These are phyloP conservation scores for Populus davidiana DNA, from an alignment of 345 rosid genomes.

Conservation along the genomic window DNA sequence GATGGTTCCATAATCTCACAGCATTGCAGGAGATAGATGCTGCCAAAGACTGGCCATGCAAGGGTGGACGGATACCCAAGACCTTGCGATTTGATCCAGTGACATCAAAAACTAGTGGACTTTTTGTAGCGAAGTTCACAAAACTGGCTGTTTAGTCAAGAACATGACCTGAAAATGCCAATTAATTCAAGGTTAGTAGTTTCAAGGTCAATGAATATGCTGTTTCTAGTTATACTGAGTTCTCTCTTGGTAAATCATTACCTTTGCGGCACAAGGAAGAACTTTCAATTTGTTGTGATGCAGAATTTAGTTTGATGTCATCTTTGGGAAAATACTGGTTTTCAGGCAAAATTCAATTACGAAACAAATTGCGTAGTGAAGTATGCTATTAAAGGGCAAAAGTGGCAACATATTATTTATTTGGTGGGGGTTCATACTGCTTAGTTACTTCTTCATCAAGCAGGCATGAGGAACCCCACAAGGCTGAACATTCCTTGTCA, in stretches of 20 bases:
- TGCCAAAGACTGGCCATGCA: slow-evolving; percentile 78
- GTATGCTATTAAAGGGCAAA: not conserved
- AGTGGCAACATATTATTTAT: too few species aligned
- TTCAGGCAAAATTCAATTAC: not conserved
- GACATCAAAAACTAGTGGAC: slow-evolving; percentile 90
- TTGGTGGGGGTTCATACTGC: too few species aligned
- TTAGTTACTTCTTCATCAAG: too few species aligned
- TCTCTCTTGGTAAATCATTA: not conserved
- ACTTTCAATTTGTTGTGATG: not conserved
- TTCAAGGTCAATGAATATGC: not conserved
- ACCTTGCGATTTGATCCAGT: slow-evolving; percentile 80
- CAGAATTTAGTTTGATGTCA: not conserved
- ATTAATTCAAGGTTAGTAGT: not conserved
- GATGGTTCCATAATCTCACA: slow-evolving; percentile 26
- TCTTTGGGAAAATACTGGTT: not conserved
- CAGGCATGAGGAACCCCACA: too few species aligned
- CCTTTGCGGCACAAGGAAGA: not conserved
- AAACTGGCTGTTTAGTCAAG: slow-evolving; percentile 32
- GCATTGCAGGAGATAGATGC: slow-evolving; percentile 62
- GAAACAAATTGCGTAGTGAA: not conserved
- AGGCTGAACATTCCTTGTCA: too few species aligned
- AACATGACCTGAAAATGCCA: not conserved
- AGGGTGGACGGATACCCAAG: slow-evolving; percentile 64
- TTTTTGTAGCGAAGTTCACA: slow-evolving; percentile 70
- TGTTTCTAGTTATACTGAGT: not conserved